These are phyloP conservation scores for maize (Zea mays) DNA, from an alignment of 176 grass and related monocot genomes.

Conservation along the genomic window Zm-B73-REFERENCE-NAM-5.0 NC_050100.1:17664501-17665000, in stretches of 20 bases:
- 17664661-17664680: background rate
- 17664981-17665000: background rate
- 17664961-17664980: background rate
- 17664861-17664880: conserved; percentile 38
- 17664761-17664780: conserved; percentile 3
- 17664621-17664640: conserved; percentile 12
- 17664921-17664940: background rate
- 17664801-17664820: background rate
- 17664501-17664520: background rate
- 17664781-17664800: background rate
- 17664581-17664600: too few relatives aligned
- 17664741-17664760: background rate
- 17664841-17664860: conserved; percentile 28
- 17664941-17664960: conserved; percentile 26
- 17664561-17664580: background rate
- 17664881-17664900: conserved; percentile 58
- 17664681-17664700: background rate
- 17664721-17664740: conserved; percentile 4
- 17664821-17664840: conserved; percentile 42
- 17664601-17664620: too few relatives aligned
- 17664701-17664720: conserved; percentile 22
- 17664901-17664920: conserved; percentile 46
- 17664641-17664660: conserved; percentile 33
- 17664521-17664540: background rate
- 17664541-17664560: conserved; percentile 25